Conservation (phyloP, 1,284 basidiomycete genomes). For the Meira nashicola region DNA sequence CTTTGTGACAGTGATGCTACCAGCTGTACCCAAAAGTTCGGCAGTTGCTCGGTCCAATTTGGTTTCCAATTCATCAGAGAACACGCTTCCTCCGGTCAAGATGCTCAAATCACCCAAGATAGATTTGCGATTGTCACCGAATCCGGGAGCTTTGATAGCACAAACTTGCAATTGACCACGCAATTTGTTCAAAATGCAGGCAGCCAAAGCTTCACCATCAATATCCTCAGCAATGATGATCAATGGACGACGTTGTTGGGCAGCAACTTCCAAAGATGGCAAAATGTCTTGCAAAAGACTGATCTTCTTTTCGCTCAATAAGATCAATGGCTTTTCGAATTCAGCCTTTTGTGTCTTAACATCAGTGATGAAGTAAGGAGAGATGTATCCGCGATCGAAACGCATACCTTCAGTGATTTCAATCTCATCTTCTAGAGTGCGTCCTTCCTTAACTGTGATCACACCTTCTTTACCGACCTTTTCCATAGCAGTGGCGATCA, state of each 20-base stretch:
- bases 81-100: slow-evolving; percentile 93
- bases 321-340: slow-evolving; percentile 90
- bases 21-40: slow-evolving; percentile 86
- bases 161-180: slow-evolving; percentile 88
- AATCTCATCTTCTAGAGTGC: slow-evolving; percentile 93
- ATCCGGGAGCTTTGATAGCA: slow-evolving; percentile 94
- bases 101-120: slow-evolving; percentile 95
- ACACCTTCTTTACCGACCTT: slow-evolving; percentile 99
- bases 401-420: slow-evolving; percentile 99
- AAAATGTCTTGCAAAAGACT: slow-evolving; percentile 90
- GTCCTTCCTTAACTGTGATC: slow-evolving; percentile 98
- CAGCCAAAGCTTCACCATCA: slow-evolving; percentile 94
- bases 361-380: slow-evolving; percentile 97
- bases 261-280: slow-evolving; percentile 85
- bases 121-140: slow-evolving; percentile 97
- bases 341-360: slow-evolving; percentile 95
- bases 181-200: slow-evolving; percentile 97
- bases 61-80: slow-evolving; percentile 96
- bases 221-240: slow-evolving; percentile 96
- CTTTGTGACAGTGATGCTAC: slow-evolving; percentile 91
- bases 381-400: slow-evolving; percentile 98
- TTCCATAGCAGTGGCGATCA: slow-evolving; percentile 99
- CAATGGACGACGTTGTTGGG: slow-evolving; percentile 82
- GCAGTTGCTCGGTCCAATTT: slow-evolving; percentile 87
- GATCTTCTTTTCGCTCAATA: slow-evolving; percentile 97